Evolutionary conservation across 805 yeast genomes (phyloP).

Genomic region (Metschnikowia kunwiensis): DNA sequence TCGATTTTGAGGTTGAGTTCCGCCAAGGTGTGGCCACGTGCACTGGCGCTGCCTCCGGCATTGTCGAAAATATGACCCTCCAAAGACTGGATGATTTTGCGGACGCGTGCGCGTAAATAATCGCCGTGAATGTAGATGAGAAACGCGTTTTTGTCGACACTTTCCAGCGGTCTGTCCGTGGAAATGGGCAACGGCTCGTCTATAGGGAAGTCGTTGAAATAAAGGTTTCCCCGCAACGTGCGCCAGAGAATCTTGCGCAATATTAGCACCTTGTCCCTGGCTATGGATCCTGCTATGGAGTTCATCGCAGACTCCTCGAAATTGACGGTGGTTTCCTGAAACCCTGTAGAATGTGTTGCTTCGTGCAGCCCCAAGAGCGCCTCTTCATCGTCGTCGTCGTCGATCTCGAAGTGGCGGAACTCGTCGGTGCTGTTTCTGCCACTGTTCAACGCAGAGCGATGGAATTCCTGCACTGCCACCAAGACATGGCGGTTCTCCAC

Average conservation of each 20-base stretch:
- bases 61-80: constrained; percentile 39
- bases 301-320: constrained; percentile 25
- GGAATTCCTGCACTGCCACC: constrained; percentile 32
- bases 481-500: constrained; percentile 39
- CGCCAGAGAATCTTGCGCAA: constrained; percentile 43
- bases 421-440: constrained; percentile 13
- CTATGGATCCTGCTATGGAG: constrained; percentile 36
- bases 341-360: constrained; percentile 23
- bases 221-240: constrained; percentile 41
- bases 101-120: constrained; percentile 31
- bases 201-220: constrained; percentile 39
- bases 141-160: constrained; percentile 34
- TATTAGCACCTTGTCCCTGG: constrained; percentile 33
- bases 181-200: constrained; percentile 15
- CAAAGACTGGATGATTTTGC: constrained; percentile 35
- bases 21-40: constrained; percentile 25
- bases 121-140: constrained; percentile 43
- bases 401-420: constrained; percentile 21
- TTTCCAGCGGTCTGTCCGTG: constrained; percentile 19
- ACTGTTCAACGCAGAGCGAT: constrained; percentile 20
- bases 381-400: constrained; percentile 26
- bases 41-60: constrained; percentile 28
- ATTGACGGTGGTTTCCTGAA: constrained; percentile 19
- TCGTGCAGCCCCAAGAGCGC: constrained; percentile 26
- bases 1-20: constrained; percentile 32